A percentile compares a stretch with the other conserved stretches of the same genome.
Conservation (phyloP, 768 basidiomycete species). For the Tricholoma terreum region DNA sequence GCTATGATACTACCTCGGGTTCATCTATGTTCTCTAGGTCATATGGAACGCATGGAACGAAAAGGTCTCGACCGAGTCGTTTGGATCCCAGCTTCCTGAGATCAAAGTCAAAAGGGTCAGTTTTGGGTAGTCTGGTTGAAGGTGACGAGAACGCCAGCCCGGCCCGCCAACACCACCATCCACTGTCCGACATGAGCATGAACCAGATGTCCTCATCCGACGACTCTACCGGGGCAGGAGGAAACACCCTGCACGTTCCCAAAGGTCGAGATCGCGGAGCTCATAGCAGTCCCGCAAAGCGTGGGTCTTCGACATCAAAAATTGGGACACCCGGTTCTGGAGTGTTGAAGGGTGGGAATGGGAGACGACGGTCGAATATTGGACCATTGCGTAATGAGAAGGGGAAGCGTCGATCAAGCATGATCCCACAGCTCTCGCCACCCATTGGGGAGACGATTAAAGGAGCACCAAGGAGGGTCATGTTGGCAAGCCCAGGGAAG, state of each 20-base stretch:
- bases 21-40: conserved; percentile 25
- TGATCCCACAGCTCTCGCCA: conserved; percentile 71
- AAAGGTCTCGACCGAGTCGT: conserved; percentile 60
- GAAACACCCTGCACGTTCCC: conserved; percentile 32
- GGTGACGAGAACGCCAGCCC: conserved; percentile 56
- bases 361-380: conserved; percentile 67
- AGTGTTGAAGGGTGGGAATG: conserved; percentile 29
- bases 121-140: conserved; percentile 66
- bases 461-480: conserved; percentile 31
- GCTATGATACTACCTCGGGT: conserved; percentile 20
- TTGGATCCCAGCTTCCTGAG: conserved; percentile 71
- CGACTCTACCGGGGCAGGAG: conserved; percentile 27
- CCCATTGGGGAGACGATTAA: conserved; percentile 35
- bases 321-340: conserved; percentile 14
- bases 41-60: conserved; percentile 29
- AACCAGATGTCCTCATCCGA: conserved; percentile 43
- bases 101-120: conserved; percentile 41
- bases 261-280: conserved; percentile 35
- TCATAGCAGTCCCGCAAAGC: conserved; percentile 45
- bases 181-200: conserved; percentile 67
- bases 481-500: conserved; percentile 56
- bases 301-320: conserved; percentile 48
- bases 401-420: conserved; percentile 69
- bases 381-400: conserved; percentile 77
- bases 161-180: conserved; percentile 33